A percentile compares a stretch with the other conserved stretches of the same genome.
Conservation (phyloP, 169 alveolate genomes). For the Babesia ovis region DNA sequence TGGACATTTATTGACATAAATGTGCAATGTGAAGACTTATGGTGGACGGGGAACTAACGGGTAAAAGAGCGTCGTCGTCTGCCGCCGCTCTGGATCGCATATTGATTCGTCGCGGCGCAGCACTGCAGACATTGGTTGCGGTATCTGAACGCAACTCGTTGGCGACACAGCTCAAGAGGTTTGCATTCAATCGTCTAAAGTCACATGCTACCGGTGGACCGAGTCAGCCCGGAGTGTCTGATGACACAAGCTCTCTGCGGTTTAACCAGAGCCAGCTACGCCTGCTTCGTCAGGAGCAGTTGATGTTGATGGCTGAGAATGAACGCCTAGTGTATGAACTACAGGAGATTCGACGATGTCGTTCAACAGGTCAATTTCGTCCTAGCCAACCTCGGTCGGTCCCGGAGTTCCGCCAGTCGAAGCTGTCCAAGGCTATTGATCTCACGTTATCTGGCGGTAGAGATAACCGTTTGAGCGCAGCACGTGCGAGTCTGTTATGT, state of each 20-base stretch:
- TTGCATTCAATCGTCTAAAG: slow-evolving; percentile 62
- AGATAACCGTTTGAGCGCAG: slow-evolving; percentile 26
- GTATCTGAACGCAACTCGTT: slow-evolving; percentile 67
- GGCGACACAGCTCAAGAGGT: slow-evolving; percentile 57
- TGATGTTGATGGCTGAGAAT: slow-evolving; percentile 77
- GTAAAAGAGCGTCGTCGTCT: slow-evolving; percentile 2
- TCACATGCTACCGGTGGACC: slow-evolving; percentile 66
- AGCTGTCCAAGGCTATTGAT: slow-evolving; percentile 50
- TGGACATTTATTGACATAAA: too few species aligned
- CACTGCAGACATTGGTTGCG: slow-evolving; percentile 66
- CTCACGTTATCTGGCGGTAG: slow-evolving; percentile 55
- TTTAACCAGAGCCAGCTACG: slow-evolving; percentile 75
- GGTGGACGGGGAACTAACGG: too few species aligned
- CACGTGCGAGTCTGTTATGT: slow-evolving; percentile 10
- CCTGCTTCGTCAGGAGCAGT: slow-evolving; percentile 78
- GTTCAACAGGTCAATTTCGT: slow-evolving; percentile 25
- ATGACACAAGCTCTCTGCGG: slow-evolving; percentile 39
- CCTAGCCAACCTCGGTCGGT: slow-evolving; percentile 20
- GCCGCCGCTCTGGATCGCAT: slow-evolving; percentile 24
- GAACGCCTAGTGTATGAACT: slow-evolving; percentile 74
- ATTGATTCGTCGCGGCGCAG: slow-evolving; percentile 73
- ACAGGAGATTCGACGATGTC: slow-evolving; percentile 62
- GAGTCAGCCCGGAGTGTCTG: slow-evolving; percentile 49
- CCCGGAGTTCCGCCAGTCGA: slow-evolving; percentile 55
- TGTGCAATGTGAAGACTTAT: too few species aligned